A percentile compares a stretch with the other conserved stretches of the same genome.
phyloP scores from a whole-genome alignment of 495 filamentous ascomycete species.

The Copromyces sp. region DNA sequence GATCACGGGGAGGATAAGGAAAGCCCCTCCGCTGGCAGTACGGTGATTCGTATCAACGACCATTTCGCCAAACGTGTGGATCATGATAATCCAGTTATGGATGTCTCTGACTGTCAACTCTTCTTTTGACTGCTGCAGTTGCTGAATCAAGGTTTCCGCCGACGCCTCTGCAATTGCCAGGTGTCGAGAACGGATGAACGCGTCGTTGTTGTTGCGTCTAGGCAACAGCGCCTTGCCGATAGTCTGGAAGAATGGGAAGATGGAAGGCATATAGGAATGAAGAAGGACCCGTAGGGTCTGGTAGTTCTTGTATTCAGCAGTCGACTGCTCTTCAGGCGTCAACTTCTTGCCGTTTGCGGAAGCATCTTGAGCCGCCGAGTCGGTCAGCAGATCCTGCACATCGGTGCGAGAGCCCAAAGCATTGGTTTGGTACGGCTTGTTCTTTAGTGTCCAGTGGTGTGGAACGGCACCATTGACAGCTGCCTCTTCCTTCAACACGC shows the following conservation, averaged over 20 bases:
- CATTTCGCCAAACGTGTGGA: slow-evolving; percentile 66
- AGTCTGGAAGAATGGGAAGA: slow-evolving; percentile 65
- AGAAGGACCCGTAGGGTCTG: slow-evolving; percentile 65
- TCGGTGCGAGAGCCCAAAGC: not conserved
- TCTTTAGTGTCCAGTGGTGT: slow-evolving; percentile 28
- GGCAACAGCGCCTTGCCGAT: slow-evolving; percentile 70
- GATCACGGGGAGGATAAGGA: slow-evolving; percentile 69
- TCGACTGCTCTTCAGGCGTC: slow-evolving; percentile 28
- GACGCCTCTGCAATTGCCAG: slow-evolving; percentile 67
- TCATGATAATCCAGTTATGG: slow-evolving; percentile 69
- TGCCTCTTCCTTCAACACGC: slow-evolving; percentile 76
- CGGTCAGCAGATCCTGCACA: slow-evolving; percentile 15
- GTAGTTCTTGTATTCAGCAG: slow-evolving; percentile 61
- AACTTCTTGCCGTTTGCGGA: slow-evolving; percentile 10
- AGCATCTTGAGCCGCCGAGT: slow-evolving; percentile 28
- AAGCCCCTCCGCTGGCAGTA: slow-evolving; percentile 47
- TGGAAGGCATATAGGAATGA: slow-evolving; percentile 57
- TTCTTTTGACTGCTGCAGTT: slow-evolving; percentile 35
- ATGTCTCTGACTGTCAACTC: slow-evolving; percentile 38
- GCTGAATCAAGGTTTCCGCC: slow-evolving; percentile 56
- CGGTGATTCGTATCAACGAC: slow-evolving; percentile 52
- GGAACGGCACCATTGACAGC: slow-evolving; percentile 42
- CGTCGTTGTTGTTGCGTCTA: slow-evolving; percentile 56
- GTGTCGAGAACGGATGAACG: slow-evolving; percentile 53
- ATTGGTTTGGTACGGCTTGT: not conserved